A percentile compares a stretch with the other conserved stretches of the same genome.
Conservation (phyloP, 2,329 filamentous ascomycete species). For the Fusarium subglutinans region DNA sequence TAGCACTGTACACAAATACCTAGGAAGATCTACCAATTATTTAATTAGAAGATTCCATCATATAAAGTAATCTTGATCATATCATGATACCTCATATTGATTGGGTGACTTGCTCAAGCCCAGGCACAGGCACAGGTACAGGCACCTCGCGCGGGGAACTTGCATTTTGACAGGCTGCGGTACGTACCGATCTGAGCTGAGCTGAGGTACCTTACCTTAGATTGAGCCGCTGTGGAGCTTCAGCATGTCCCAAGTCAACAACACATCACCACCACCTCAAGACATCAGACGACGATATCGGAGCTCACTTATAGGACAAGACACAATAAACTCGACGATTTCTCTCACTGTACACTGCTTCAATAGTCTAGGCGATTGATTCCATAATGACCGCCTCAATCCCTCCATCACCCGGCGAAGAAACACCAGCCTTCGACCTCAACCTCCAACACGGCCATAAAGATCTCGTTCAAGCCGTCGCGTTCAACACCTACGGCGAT, state of each 20-base stretch:
- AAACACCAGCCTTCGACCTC: slow-evolving; percentile 61
- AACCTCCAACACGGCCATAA: slow-evolving; percentile 79
- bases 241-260: slow-evolving; percentile 15
- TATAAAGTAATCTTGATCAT: neutral
- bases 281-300: slow-evolving; percentile 11
- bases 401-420: slow-evolving; percentile 53
- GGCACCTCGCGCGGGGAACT: slow-evolving; percentile 15
- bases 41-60: neutral
- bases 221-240: slow-evolving; percentile 40
- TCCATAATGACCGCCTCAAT: slow-evolving; percentile 44
- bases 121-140: neutral
- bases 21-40: neutral
- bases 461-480: slow-evolving; percentile 83
- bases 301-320: neutral
- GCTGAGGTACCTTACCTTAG: neutral
- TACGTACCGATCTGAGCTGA: slow-evolving; percentile 34
- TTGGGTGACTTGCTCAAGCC: neutral
- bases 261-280: slow-evolving; percentile 35
- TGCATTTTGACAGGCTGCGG: slow-evolving; percentile 28
- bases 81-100: neutral
- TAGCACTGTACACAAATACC: rapidly evolving
- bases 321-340: neutral
- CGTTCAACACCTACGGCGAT: slow-evolving; percentile 92
- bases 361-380: neutral
- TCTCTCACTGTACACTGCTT: rapidly evolving